Conservation (phyloP, 108 stramenopile species). For the Licmophora abbreviata region DNA sequence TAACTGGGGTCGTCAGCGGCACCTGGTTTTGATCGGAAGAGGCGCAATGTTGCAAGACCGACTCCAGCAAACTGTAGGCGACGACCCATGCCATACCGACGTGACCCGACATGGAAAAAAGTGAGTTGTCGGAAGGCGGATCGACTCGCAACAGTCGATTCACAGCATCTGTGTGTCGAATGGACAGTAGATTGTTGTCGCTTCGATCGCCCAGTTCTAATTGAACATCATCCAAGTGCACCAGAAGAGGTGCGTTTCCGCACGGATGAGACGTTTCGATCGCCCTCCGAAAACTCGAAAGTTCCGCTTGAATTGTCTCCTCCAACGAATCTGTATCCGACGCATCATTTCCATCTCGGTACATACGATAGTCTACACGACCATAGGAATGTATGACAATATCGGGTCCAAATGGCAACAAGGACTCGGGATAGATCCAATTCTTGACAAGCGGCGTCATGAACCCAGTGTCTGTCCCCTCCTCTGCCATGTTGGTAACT, state of each 20-base stretch:
- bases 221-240: constrained; percentile 7
- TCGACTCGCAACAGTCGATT: background rate
- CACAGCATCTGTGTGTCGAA: background rate
- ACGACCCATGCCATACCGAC: constrained; percentile 7
- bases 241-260: background rate
- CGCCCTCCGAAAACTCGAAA: background rate
- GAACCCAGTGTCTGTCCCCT: constrained; percentile 5
- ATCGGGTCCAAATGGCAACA: constrained; percentile 7
- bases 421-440: constrained; percentile 1
- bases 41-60: background rate
- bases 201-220: background rate
- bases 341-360: background rate
- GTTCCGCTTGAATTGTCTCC: background rate
- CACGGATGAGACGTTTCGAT: constrained; percentile 4
- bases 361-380: background rate
- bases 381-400: constrained; percentile 8
- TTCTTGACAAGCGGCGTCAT: constrained; percentile 4
- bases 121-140: background rate
- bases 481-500: constrained; percentile 10
- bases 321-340: background rate
- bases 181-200: background rate
- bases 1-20: constrained; percentile 1
- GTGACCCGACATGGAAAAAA: constrained; percentile 11
- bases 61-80: background rate
- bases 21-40: background rate